phyloP scores from a whole-genome alignment of 2,329 filamentous ascomycete species.

The Sporothrix pallida region DNA sequence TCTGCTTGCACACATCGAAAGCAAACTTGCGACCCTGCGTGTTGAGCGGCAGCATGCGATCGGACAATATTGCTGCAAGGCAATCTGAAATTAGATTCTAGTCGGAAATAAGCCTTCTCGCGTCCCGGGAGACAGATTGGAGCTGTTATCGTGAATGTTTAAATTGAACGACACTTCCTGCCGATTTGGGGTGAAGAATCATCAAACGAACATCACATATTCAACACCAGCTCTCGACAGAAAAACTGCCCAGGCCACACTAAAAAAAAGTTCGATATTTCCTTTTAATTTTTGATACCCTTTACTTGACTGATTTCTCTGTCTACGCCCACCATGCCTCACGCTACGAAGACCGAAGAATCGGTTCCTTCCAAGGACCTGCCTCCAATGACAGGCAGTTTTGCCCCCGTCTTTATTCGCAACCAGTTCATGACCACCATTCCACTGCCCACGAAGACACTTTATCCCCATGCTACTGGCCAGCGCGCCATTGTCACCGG shows the following conservation, averaged over 20 bases:
- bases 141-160: not conserved
- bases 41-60: not conserved
- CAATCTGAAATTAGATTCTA: too few relatives aligned
- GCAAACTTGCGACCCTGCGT: not conserved
- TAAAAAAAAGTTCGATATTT: not conserved
- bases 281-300: not conserved
- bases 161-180: not conserved
- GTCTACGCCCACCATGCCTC: not conserved
- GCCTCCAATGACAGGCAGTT: slow-evolving; percentile 18
- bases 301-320: too few relatives aligned
- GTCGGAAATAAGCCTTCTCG: not conserved
- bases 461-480: slow-evolving; percentile 16
- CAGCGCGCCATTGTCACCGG: slow-evolving; percentile 35
- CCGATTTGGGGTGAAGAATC: not conserved
- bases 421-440: slow-evolving; percentile 36
- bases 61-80: slow-evolving; percentile 5
- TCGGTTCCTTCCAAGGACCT: slow-evolving; percentile 32
- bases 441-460: slow-evolving; percentile 27
- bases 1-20: not conserved
- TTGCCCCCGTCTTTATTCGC: slow-evolving; percentile 31
- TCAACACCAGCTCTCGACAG: too few relatives aligned
- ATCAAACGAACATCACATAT: not conserved
- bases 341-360: not conserved
- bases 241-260: too few relatives aligned
- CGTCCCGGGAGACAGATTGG: not conserved